phyloP scores from a whole-genome alignment of 2,329 filamentous ascomycete species.

The Knoxdaviesia capensis region DNA sequence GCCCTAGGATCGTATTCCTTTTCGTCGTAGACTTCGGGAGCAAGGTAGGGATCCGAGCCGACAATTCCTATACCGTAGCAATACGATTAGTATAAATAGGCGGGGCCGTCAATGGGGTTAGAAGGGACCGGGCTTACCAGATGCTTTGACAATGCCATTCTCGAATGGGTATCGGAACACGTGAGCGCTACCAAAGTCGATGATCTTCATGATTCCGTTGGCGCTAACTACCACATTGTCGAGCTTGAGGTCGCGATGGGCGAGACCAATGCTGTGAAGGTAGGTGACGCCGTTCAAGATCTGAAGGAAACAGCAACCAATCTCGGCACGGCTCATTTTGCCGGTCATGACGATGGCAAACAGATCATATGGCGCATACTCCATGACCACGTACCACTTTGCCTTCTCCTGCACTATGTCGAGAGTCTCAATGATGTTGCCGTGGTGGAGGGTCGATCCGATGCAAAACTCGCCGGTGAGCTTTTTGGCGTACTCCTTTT shows the following conservation, averaged over 20 bases:
- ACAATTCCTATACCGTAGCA: conserved; percentile 31
- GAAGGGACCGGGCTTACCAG: conserved; percentile 33
- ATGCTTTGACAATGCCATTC: conserved; percentile 61
- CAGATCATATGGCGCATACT: conserved; percentile 87
- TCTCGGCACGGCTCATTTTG: conserved; percentile 82
- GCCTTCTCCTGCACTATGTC: conserved; percentile 90
- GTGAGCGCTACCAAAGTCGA: conserved; percentile 93
- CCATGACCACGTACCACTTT: conserved; percentile 98
- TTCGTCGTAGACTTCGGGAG: conserved; percentile 88
- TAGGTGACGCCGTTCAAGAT: conserved; percentile 91
- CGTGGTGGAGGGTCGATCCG: conserved; percentile 87
- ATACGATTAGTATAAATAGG: conserved; percentile 4
- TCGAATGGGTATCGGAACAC: conserved; percentile 97
- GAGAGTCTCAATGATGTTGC: conserved; percentile 94
- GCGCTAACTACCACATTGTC: conserved; percentile 97
- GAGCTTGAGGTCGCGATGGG: conserved; percentile 85
- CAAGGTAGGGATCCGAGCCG: conserved; percentile 82
- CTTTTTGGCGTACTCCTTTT: conserved; percentile 95
- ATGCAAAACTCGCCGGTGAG: conserved; percentile 97
- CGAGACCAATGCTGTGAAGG: conserved; percentile 82
- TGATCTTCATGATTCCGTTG: conserved; percentile 96
- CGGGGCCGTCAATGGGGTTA: not conserved
- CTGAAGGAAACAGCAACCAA: conserved; percentile 80
- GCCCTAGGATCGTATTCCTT: conserved; percentile 85
- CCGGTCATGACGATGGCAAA: conserved; percentile 99